A percentile compares a stretch with the other conserved stretches of the same genome.
These are phyloP conservation scores for Russula emetica DNA, from an alignment of 768 basidiomycete genomes.

Conservation along the genomic window DNA sequence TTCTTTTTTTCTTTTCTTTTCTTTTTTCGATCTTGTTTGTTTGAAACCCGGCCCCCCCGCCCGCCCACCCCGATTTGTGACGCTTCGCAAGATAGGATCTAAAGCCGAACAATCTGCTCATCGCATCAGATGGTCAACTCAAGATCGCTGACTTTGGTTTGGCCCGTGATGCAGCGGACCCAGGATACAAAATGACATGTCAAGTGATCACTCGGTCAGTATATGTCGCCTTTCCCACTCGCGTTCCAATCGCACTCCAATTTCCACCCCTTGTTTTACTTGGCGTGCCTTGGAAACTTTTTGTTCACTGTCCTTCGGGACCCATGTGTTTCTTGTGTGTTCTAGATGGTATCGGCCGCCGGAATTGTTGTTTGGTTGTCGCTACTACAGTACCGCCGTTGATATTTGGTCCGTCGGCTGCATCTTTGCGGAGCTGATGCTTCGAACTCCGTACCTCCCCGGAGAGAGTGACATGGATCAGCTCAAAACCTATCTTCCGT, in stretches of 20 bases:
- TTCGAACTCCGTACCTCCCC: slow-evolving; percentile 91
- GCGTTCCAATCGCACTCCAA: not conserved
- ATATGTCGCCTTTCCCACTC: no score
- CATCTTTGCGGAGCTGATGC: slow-evolving; percentile 96
- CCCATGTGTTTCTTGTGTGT: not conserved
- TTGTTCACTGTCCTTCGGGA: not conserved
- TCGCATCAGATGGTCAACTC: slow-evolving; percentile 83
- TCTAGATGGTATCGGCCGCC: slow-evolving; percentile 96
- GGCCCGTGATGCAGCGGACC: slow-evolving; percentile 93
- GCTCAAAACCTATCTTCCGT: slow-evolving; percentile 86
- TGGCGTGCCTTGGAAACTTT: not conserved
- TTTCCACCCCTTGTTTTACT: slow-evolving; percentile 1
- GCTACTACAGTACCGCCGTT: slow-evolving; percentile 87
- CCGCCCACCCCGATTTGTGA: not conserved
- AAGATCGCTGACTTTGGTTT: slow-evolving; percentile 99
- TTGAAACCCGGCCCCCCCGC: no score
- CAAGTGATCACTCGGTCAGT: slow-evolving; percentile 94
- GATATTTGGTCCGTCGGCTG: slow-evolving; percentile 98
- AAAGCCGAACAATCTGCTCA: slow-evolving; percentile 97
- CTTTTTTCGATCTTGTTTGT: not conserved
- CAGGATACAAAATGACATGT: slow-evolving; percentile 93
- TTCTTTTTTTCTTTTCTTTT: not conserved
- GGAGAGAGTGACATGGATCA: slow-evolving; percentile 98
- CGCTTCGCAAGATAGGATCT: slow-evolving; percentile 60
- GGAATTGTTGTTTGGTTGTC: slow-evolving; percentile 85